Evolutionary conservation across 164 flowering plant genomes (phyloP), one percentile per base, ranked within the genome.

Genomic region (Berberis thunbergii): DNA sequence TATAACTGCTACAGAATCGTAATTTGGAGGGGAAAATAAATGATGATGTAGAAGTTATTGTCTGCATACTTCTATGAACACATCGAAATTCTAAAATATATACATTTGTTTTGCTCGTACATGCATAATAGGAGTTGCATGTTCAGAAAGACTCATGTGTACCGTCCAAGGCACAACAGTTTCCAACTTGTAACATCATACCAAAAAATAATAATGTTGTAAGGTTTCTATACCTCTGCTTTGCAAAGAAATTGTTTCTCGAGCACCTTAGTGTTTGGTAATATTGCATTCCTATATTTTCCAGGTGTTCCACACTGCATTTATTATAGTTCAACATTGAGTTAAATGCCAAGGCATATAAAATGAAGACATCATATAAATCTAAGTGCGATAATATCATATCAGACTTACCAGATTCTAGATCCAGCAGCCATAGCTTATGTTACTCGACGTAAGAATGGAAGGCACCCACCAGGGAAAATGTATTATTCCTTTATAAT

Each of bases 281-380:
- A 78, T 88, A 91, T 69, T 94, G 96, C 43, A 88, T 77, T 46
- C 98, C 97, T 43, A 91, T 83, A 71, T 91, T 86, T 66, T 94
- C 96, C 65, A 91, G 53, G 56, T 94, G 92, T 78, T 91, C 97
- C 72, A 90, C 89, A 72, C 98, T 91, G 84, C 74, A 79, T 11
- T 64, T 44, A 12, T 1, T 52, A 54, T 40, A 39, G 12, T 42
- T 45, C 57, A 13, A 41, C 1, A 62, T 7, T 56, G 57, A 12
- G 42, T 41, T 58, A 59, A 57, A 53, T 54, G 0, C 7, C 43
- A 63, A 5, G 3, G 1, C 8, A 4, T 4, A 50, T 50, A 50
- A 4, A 50, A 4, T 2, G 5, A 50, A 50, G 54, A n/a, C n/a
- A n/a, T n/a, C n/a, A n/a, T n/a, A n/a, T n/a, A n/a, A 52, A 9